A percentile compares a stretch with the other conserved stretches of the same genome.
These are phyloP conservation scores for Russula sp. DNA, from an alignment of 768 basidiomycete genomes.

Conservation along the genomic window DNA sequence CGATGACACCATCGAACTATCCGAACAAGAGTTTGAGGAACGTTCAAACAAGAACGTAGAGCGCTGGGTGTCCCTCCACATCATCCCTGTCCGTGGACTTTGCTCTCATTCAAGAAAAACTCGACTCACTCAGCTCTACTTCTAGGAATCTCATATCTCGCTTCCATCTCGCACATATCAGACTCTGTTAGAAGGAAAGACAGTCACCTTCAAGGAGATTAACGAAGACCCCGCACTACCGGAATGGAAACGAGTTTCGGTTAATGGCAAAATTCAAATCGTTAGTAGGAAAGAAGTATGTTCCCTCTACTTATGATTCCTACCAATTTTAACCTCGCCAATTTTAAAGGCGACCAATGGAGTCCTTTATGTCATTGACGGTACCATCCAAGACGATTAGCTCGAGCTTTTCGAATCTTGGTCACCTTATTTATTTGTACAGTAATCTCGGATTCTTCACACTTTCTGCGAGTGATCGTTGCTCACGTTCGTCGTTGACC, in stretches of 20 bases:
- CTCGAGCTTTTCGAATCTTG: not conserved
- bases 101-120: not conserved
- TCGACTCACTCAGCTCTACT: not conserved
- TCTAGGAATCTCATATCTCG: slow-evolving; percentile 48
- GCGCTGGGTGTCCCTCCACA: slow-evolving; percentile 78
- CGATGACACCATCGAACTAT: slow-evolving; percentile 51
- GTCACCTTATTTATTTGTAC: not conserved
- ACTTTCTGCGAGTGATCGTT: not conserved
- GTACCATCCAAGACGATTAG: slow-evolving; percentile 42
- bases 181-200: slow-evolving; percentile 59
- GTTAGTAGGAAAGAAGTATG: slow-evolving; percentile 60
- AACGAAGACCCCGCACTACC: slow-evolving; percentile 40
- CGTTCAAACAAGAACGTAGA: slow-evolving; percentile 64
- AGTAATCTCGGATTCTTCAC: not conserved
- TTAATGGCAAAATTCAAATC: slow-evolving; percentile 58
- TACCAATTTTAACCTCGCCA: slow-evolving; percentile 7
- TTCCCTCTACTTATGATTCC: not conserved
- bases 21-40: slow-evolving; percentile 64
- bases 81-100: slow-evolving; percentile 64
- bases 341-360: slow-evolving; percentile 50
- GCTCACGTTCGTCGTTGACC: not conserved
- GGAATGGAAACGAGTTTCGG: slow-evolving; percentile 57
- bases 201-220: slow-evolving; percentile 50
- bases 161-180: slow-evolving; percentile 47
- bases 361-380: slow-evolving; percentile 57